These are phyloP conservation scores for Auriscalpium vulgare DNA, from an alignment of 768 basidiomycete genomes.

Conservation along the genomic window DNA sequence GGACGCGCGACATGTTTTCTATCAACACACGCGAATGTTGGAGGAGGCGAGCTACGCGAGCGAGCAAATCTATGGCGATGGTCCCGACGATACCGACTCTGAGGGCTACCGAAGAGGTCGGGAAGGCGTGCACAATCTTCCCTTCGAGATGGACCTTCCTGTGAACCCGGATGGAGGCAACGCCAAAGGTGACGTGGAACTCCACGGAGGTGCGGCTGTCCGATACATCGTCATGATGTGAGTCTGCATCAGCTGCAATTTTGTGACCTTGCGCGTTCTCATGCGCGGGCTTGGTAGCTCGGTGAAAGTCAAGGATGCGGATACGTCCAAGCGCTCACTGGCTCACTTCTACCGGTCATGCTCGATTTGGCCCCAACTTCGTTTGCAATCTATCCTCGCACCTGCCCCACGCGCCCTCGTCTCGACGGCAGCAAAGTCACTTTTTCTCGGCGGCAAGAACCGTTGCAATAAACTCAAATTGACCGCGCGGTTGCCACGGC, in stretches of 20 bases:
- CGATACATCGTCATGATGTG: conserved; percentile 79
- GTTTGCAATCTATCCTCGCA: conserved; percentile 52
- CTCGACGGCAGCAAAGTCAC: conserved; percentile 42
- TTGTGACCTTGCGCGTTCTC: neutral
- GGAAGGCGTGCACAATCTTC: conserved; percentile 62
- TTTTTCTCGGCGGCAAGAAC: conserved; percentile 58
- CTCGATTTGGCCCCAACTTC: conserved; percentile 70
- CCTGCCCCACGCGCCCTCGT: conserved; percentile 52
- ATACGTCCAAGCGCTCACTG: conserved; percentile 56
- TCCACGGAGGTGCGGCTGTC: conserved; percentile 53
- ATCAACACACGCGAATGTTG: conserved; percentile 58
- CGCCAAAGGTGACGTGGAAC: conserved; percentile 49
- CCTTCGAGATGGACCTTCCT: conserved; percentile 67
- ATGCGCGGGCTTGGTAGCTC: conserved; percentile 35
- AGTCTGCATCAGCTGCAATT: conserved; percentile 20
- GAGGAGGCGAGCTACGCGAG: conserved; percentile 37
- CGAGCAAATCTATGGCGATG: conserved; percentile 23
- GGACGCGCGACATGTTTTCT: conserved; percentile 70
- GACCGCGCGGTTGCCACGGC: conserved; percentile 59
- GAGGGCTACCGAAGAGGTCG: conserved; percentile 58
- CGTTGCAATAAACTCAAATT: conserved; percentile 42
- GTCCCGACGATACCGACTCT: conserved; percentile 37
- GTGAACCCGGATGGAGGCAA: conserved; percentile 40
- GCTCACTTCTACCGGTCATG: conserved; percentile 87
- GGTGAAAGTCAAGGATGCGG: conserved; percentile 63